These are phyloP conservation scores for Telfairia occidentalis DNA, from an alignment of 331 rosid genomes.

Conservation along the genomic window DNA sequence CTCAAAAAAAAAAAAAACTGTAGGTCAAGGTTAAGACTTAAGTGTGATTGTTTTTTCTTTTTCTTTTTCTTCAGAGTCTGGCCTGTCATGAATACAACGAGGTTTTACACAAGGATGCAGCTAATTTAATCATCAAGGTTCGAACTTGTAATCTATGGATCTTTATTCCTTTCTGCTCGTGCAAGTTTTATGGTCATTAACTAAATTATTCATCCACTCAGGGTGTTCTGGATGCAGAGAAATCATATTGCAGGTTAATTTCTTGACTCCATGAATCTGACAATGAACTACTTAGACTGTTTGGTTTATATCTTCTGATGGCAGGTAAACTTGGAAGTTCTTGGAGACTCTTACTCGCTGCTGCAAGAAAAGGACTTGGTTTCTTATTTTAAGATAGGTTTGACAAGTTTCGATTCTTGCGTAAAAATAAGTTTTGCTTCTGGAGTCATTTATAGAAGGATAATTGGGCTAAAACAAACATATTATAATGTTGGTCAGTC, in stretches of 20 bases:
- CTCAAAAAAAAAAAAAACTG: neutral
- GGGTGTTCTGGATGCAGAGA: conserved; percentile 74
- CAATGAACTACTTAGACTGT: neutral
- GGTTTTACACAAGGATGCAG: conserved; percentile 80
- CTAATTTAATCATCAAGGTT: conserved; percentile 74
- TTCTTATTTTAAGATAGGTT: neutral
- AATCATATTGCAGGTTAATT: conserved; percentile 5
- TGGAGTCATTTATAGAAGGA: neutral
- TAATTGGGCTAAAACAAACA: neutral
- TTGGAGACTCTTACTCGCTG: neutral
- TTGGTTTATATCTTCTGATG: neutral
- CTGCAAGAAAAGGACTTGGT: neutral
- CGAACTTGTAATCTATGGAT: conserved; percentile 14
- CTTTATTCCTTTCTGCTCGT: conserved; percentile 14
- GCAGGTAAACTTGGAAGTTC: neutral
- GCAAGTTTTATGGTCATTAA: conserved; percentile 16
- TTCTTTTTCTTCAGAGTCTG: conserved; percentile 45
- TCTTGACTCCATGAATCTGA: neutral
- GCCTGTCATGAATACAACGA: conserved; percentile 73
- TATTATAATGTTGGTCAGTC: neutral
- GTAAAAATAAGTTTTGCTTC: neutral
- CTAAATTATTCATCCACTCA: conserved; percentile 24
- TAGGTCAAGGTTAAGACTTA: neutral
- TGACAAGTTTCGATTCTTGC: neutral
- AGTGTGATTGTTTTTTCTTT: neutral